Percentiles rank a stretch among this genome's conserved stretches.
phyloP scores from a whole-genome alignment of 108 stramenopile genomes.

The Cyclotella sp. region DNA sequence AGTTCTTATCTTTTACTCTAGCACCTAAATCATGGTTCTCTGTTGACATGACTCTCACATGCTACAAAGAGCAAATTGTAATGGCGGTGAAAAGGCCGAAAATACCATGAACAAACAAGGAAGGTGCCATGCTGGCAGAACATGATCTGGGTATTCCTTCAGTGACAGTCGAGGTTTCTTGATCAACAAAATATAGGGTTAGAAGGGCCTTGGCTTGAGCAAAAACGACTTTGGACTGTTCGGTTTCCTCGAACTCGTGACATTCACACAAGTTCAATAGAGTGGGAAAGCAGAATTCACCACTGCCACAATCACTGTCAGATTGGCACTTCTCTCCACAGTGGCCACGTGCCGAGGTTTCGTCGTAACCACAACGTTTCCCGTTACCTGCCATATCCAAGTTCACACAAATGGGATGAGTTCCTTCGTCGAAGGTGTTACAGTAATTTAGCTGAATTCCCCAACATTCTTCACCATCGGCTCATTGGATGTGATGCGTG shows the following conservation, averaged over 20 bases:
- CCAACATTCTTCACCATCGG: conserved; percentile 46
- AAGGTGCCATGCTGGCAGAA: neutral
- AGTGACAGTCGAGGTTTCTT: conserved; percentile 6
- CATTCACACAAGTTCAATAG: conserved; percentile 48
- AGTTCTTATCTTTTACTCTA: too few species aligned
- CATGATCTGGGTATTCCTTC: conserved; percentile 3
- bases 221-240: conserved; percentile 30
- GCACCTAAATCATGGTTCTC: too few species aligned
- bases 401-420: conserved; percentile 45
- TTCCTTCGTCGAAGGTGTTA: conserved; percentile 50
- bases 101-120: neutral
- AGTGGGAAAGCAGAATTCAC: conserved; percentile 36
- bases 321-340: conserved; percentile 34
- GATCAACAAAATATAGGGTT: conserved; percentile 21
- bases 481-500: conserved; percentile 37
- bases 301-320: conserved; percentile 30
- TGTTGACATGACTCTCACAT: too few species aligned
- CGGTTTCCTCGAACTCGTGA: conserved; percentile 11
- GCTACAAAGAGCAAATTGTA: neutral
- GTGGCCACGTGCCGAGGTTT: conserved; percentile 45
- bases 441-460: conserved; percentile 53
- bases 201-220: conserved; percentile 36
- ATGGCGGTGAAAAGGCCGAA: neutral
- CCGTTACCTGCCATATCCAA: conserved; percentile 32
- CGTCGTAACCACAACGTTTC: conserved; percentile 42